Evolutionary conservation across 441 rosid species (phyloP).

Genomic region (Populus hybrid): DNA sequence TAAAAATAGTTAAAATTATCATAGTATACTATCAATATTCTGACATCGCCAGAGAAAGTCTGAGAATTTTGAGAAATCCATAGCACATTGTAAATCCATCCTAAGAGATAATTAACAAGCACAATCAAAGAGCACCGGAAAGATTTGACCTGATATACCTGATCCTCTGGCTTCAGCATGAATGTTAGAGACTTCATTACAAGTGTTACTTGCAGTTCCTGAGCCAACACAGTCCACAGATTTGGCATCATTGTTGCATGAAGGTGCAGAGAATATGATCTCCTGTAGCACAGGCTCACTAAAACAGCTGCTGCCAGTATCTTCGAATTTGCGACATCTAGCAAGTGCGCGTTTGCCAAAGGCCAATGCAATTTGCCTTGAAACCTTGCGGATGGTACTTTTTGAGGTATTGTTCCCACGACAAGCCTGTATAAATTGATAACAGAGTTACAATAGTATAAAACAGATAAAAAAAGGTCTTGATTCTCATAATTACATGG

Average conservation of each 20-base stretch:
- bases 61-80: background rate
- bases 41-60: background rate
- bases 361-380: slow-evolving; percentile 71
- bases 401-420: slow-evolving; percentile 68
- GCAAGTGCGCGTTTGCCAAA: slow-evolving; percentile 69
- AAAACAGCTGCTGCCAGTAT: slow-evolving; percentile 74
- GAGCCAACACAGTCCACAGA: slow-evolving; percentile 87
- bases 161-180: too few relatives aligned
- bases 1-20: background rate
- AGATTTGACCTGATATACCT: too few relatives aligned
- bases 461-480: background rate
- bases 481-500: slow-evolving; percentile 1
- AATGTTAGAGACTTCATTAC: too few relatives aligned
- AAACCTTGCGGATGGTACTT: slow-evolving; percentile 56
- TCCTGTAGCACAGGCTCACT: slow-evolving; percentile 72
- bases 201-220: slow-evolving; percentile 23
- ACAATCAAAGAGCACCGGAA: too few relatives aligned
- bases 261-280: slow-evolving; percentile 55
- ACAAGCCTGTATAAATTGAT: slow-evolving; percentile 52
- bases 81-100: background rate
- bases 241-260: slow-evolving; percentile 66
- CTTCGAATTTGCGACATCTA: slow-evolving; percentile 72
- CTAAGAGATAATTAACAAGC: background rate
- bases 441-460: background rate
- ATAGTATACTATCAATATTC: background rate